Conservation (phyloP, 148 eudicot genomes). For the Vaccinium macrocarpon region DNA sequence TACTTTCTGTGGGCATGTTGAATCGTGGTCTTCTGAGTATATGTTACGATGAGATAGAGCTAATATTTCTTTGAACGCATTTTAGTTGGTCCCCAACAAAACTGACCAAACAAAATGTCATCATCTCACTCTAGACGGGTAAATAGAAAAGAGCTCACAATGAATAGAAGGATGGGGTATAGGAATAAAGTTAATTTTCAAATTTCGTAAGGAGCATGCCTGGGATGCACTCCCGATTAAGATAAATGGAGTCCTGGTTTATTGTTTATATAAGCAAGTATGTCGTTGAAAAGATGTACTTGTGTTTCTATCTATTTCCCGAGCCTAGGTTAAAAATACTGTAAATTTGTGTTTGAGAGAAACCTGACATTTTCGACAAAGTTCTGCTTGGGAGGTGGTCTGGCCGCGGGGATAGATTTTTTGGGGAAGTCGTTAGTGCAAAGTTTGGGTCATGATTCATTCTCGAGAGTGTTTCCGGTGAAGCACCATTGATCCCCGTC, state of each 20-base stretch:
- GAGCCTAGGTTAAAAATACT: not conserved
- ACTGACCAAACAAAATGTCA: not conserved
- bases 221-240: not conserved
- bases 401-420: not conserved
- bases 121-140: not conserved
- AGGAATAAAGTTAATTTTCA: not conserved
- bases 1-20: not conserved
- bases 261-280: not conserved
- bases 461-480: not conserved
- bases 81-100: not conserved
- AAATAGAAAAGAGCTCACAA: not conserved
- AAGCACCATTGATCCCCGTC: not conserved
- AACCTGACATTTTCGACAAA: not conserved
- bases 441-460: not conserved
- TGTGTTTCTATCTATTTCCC: not conserved
- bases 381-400: not conserved
- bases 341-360: not conserved
- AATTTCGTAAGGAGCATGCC: not conserved
- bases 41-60: not conserved
- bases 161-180: not conserved
- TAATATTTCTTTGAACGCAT: not conserved
- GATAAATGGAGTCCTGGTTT: not conserved
- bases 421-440: not conserved
- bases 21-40: not conserved
- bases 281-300: not conserved